Conservation (phyloP, 1,284 basidiomycete genomes). For the Puccinia polysora region DNA sequence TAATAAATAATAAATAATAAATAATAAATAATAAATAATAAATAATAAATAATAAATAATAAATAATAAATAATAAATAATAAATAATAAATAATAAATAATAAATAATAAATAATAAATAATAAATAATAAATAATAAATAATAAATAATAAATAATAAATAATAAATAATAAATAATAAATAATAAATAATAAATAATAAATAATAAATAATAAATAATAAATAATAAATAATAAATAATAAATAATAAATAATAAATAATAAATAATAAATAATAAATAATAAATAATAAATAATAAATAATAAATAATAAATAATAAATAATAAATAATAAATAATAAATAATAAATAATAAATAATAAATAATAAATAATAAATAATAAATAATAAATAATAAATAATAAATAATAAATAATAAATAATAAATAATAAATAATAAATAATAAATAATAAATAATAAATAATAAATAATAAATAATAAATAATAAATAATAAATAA, state of each 20-base stretch:
- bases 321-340: background rate
- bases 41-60: background rate
- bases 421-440: constrained; percentile 9
- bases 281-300: constrained; percentile 1
- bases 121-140: background rate
- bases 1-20: constrained; percentile 1
- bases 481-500: background rate
- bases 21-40: background rate
- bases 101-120: background rate
- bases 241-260: background rate
- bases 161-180: background rate
- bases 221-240: background rate
- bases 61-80: constrained; percentile 4
- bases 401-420: constrained; percentile 3
- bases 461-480: background rate
- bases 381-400: constrained; percentile 2
- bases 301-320: background rate
- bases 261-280: constrained; percentile 1
- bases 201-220: background rate
- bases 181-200: constrained; percentile 1
- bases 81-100: background rate
- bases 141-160: background rate
- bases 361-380: background rate
- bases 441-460: background rate
- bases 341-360: background rate